phyloP scores from a whole-genome alignment of 495 filamentous ascomycete species.

The Daldinia grandis region DNA sequence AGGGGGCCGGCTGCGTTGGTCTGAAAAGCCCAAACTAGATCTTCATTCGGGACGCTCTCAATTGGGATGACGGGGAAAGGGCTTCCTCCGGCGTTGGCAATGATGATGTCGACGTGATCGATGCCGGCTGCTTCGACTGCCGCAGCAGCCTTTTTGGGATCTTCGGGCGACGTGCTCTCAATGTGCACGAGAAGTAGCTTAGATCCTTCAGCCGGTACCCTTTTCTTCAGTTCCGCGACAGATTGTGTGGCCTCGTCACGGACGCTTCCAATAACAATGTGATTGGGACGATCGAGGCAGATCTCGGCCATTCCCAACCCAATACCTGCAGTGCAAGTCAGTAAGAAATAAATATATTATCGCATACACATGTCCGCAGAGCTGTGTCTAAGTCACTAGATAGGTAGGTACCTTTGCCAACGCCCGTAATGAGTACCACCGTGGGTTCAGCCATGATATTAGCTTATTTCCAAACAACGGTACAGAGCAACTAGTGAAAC shows the following conservation, averaged over 20 bases:
- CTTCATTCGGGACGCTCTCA: slow-evolving; percentile 36
- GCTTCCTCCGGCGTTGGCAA: slow-evolving; percentile 57
- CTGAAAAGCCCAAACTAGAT: slow-evolving; percentile 48
- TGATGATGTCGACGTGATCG: slow-evolving; percentile 55
- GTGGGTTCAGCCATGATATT: too few species aligned
- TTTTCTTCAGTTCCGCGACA: slow-evolving; percentile 29
- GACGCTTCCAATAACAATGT: slow-evolving; percentile 44
- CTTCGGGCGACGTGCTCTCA: slow-evolving; percentile 48
- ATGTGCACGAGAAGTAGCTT: slow-evolving; percentile 53
- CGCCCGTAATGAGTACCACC: too few species aligned
- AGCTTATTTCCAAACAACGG: too few species aligned
- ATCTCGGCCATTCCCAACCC: slow-evolving; percentile 29
- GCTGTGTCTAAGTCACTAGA: too few species aligned
- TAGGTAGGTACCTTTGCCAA: too few species aligned
- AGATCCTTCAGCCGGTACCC: slow-evolving; percentile 48
- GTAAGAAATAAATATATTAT: too few species aligned
- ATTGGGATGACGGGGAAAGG: slow-evolving; percentile 26
- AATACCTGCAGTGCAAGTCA: slow-evolving; percentile 7
- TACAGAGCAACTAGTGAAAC: too few species aligned
- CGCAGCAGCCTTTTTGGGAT: slow-evolving; percentile 42
- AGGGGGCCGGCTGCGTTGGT: slow-evolving; percentile 53
- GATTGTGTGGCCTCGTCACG: slow-evolving; percentile 30
- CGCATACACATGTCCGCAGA: too few species aligned
- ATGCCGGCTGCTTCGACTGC: slow-evolving; percentile 45
- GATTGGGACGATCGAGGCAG: slow-evolving; percentile 41